Base-by-base conservation (phyloP, 371 early-diverging fungal species). In the Encephalitozoon cuniculi region DNA sequence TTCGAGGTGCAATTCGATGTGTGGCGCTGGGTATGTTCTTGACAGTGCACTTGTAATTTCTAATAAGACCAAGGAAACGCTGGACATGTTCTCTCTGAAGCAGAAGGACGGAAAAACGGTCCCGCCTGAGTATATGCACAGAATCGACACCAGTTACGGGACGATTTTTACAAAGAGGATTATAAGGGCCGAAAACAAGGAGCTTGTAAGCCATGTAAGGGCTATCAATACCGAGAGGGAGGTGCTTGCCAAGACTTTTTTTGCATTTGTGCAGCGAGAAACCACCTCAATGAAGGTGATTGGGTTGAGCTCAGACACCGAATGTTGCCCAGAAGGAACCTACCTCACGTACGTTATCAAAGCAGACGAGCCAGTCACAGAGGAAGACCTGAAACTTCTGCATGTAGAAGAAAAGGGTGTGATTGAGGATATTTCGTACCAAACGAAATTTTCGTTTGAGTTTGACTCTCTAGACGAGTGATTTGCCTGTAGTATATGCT, bases 321-420 rank as follows among this genome's bases (percentile, higher is more conserved):
- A 71, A 41, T 71, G 71, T 32, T 71, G 71, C 28, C 26, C 39
- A 59, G 52, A 71, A 59, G 59, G 37, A 32, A 71, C 71, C 12
- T 71, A 40, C 40, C 40, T 71, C 12, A 28, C 43, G 18, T 71
- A 71, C 44, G 23, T 71, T 23, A 41, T 54, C n/a, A 59, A 54
- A 43, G n/a, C 23, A 9, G 55, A 59, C 18, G 32, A 18, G 2
- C 21, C 28, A n/a, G 43, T 71, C 1, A 11, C 21, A 12, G 44
- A 71, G 25, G 43, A 52, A 8, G 59, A 59, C 18, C 26, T 54
- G 12, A 32, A 54, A 39, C 30, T 59, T 18, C 30, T 71, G 0
- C n/a, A 39, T 25, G 43, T 71, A 41, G 26, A 71, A 34, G 59
- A 71, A 7, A 30, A 52, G 21, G 59, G 59, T 46, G 43, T 71